Evolutionary conservation across 345 rosid species (phyloP), one percentile per base, ranked within the genome.

Genomic region (Gossypium ekmanianum): DNA sequence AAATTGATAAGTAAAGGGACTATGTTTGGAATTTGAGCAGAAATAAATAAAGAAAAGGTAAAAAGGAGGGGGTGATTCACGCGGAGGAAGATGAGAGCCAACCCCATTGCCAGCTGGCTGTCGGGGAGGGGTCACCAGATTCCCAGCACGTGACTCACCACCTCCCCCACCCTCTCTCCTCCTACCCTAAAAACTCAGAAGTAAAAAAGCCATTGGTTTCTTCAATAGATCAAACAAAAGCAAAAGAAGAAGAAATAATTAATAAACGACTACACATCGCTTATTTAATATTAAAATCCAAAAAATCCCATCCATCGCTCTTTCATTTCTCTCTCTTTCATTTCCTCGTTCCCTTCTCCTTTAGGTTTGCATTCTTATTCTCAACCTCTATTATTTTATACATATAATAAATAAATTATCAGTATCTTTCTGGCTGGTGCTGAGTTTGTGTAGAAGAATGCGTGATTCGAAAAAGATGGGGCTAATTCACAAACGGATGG

Each of bases 81-180:
- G 88, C 76, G 80, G 78, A 43, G 24, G 59, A 77, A 72, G 74
- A 85, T 80, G 81, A 77, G 81, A 77, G 83, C 88, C 87, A 86
- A 78, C 83, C 75, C 84, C 17, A 24, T 22, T 24, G 83, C 75
- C 88, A 90, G 91, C 84, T 87, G 91, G 83, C 82, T n/a, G 85
- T 61, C 80, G 75, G 43, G 64, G 86, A 81, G 90, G 83, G 90
- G 90, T 82, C 82, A 78, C 80, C 84, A 75, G 77, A 78, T 80
- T 76, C 76, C 63, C 24, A 58, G 78, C 94, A 90, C 92, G 92
- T 90, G 92, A 90, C 77, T 76, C 84, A 77, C 81, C 82, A 65
- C 76, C 81, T 61, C 62, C 76, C 69, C 41, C 41, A 34, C 7
- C 41, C 57, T 20, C 72, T 84, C 39, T 79, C 81, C 58, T 48